phyloP scores from a whole-genome alignment of 2,329 filamentous ascomycete genomes.

The Rutstroemia sp. region DNA sequence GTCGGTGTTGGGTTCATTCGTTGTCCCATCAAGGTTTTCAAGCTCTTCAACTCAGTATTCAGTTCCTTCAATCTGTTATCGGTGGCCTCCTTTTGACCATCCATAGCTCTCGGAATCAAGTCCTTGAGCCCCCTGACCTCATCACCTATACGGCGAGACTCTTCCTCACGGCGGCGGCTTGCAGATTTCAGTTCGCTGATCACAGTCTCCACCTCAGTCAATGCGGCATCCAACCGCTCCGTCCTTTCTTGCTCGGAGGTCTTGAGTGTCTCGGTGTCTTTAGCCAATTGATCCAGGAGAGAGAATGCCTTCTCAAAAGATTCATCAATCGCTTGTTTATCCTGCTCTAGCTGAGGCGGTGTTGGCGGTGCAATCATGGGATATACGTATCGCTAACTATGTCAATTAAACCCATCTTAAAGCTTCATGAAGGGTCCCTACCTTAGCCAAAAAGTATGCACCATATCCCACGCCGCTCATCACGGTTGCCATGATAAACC shows the following conservation, averaged over 20 bases:
- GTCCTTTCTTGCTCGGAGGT: constrained; percentile 77
- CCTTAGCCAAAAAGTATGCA: constrained; percentile 80
- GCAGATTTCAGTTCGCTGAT: constrained; percentile 75
- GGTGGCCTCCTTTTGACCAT: constrained; percentile 77
- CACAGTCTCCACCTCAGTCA: constrained; percentile 78
- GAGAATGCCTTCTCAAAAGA: constrained; percentile 89
- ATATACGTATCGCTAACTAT: constrained; percentile 70
- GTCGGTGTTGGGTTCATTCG: constrained; percentile 41
- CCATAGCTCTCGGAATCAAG: constrained; percentile 79
- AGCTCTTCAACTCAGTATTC: constrained; percentile 77
- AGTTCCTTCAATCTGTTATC: constrained; percentile 79
- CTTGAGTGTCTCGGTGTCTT: constrained; percentile 86
- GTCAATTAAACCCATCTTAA: neutral
- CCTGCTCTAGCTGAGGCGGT: constrained; percentile 84
- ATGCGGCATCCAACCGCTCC: constrained; percentile 70
- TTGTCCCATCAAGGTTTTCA: constrained; percentile 77
- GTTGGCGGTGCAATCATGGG: constrained; percentile 91
- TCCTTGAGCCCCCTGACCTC: constrained; percentile 79
- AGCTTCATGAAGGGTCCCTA: constrained; percentile 31
- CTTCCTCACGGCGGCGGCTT: constrained; percentile 76
- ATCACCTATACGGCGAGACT: constrained; percentile 76
- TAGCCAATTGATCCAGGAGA: constrained; percentile 83
- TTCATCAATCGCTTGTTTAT: constrained; percentile 87
- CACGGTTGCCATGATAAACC: constrained; percentile 99
- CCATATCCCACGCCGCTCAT: constrained; percentile 86